Evolutionary conservation across 2,329 filamentous ascomycete genomes (phyloP).

Genomic region (Sporothrix humicola): DNA sequence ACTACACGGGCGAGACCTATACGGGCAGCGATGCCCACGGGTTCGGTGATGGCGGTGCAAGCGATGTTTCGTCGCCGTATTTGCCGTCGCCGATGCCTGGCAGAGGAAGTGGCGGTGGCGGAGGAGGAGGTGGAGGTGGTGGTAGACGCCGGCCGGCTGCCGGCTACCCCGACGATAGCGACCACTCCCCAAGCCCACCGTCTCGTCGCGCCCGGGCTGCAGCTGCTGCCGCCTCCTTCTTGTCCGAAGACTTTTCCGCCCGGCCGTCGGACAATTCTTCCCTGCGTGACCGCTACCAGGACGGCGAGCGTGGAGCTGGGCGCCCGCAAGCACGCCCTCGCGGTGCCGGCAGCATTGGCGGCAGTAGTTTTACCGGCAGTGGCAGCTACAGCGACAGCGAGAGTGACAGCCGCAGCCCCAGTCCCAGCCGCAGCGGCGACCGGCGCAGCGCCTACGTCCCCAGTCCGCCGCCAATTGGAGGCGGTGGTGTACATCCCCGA

Average conservation of each 20-base stretch:
- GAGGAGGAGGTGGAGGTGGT: background rate
- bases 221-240: background rate
- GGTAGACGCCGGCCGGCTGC: conserved; percentile 3
- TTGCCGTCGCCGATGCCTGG: background rate
- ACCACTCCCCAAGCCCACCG: background rate
- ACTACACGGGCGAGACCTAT: background rate
- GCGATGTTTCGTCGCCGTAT: no score
- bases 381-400: no score
- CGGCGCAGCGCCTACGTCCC: conserved; percentile 1
- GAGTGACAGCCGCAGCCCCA: background rate
- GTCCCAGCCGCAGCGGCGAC: background rate
- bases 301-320: background rate
- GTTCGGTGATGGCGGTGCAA: no score
- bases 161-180: conserved; percentile 1
- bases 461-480: background rate
- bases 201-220: conserved; percentile 1
- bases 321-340: no score
- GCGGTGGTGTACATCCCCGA: background rate
- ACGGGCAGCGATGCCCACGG: no score
- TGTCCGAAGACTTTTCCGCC: conserved; percentile 20
- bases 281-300: conserved; percentile 28
- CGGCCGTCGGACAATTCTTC: conserved; percentile 26
- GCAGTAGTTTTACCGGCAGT: background rate
- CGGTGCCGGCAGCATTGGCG: conserved; percentile 10
- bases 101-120: background rate